These are phyloP conservation scores for Diaporthe ilicicola DNA, from an alignment of 2,329 filamentous ascomycete genomes.

Conservation along the genomic window DNA sequence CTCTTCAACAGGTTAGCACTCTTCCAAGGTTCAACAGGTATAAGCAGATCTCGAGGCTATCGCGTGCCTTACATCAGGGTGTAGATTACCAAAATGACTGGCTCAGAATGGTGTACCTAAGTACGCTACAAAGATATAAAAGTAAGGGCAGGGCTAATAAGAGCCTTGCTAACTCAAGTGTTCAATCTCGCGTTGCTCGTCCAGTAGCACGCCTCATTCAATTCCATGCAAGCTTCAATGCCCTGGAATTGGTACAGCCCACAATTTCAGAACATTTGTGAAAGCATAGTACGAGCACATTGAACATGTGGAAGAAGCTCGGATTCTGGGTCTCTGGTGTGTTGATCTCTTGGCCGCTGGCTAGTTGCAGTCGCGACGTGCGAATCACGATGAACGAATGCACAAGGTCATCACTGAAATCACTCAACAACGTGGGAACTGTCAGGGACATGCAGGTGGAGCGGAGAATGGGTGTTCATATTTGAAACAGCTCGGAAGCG, in stretches of 20 bases:
- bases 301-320: neutral
- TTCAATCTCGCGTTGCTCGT: neutral
- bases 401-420: too few relatives aligned
- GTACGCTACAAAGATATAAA: too few relatives aligned
- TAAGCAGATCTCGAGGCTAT: conserved; percentile 6
- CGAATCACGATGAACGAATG: neutral
- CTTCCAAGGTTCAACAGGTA: too few relatives aligned
- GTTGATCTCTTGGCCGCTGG: neutral
- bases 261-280: neutral
- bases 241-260: neutral
- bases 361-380: too few relatives aligned
- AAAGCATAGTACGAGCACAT: neutral
- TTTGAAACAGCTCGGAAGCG: neutral
- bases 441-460: neutral
- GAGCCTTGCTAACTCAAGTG: neutral
- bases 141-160: neutral
- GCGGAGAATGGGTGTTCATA: neutral
- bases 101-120: neutral
- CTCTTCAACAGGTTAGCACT: neutral
- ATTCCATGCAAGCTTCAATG: neutral
- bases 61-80: neutral
- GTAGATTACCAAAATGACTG: neutral
- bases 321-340: neutral
- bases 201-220: neutral
- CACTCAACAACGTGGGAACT: neutral